Evolutionary conservation across 2,329 filamentous ascomycete species (phyloP).

Genomic region (Calcarisporium arbuscula): DNA sequence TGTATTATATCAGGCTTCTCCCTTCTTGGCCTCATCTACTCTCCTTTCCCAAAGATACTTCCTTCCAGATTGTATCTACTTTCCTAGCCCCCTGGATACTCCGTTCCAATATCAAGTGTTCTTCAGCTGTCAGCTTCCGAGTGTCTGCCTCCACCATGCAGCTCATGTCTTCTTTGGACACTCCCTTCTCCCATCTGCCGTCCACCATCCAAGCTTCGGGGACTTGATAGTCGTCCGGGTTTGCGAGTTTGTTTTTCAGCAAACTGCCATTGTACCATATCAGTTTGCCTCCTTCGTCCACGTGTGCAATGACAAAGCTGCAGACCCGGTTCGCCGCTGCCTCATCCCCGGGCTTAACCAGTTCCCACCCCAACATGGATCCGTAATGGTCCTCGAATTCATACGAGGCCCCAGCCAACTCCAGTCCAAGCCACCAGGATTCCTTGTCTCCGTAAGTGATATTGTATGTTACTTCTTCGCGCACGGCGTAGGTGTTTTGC

Average conservation of each 20-base stretch:
- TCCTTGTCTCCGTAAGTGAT: slow-evolving; percentile 40
- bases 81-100: slow-evolving; percentile 6
- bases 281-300: slow-evolving; percentile 28
- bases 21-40: no score
- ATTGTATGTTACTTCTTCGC: slow-evolving; percentile 33
- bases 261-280: slow-evolving; percentile 39
- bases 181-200: slow-evolving; percentile 28
- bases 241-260: slow-evolving; percentile 30
- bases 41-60: no score
- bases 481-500: slow-evolving; percentile 35
- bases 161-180: slow-evolving; percentile 25
- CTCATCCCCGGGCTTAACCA: background rate
- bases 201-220: slow-evolving; percentile 35
- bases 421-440: slow-evolving; percentile 38
- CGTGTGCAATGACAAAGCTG: slow-evolving; percentile 35
- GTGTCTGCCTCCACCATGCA: slow-evolving; percentile 25
- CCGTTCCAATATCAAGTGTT: slow-evolving; percentile 1
- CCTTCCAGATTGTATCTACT: slow-evolving; percentile 2
- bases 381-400: slow-evolving; percentile 35
- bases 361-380: slow-evolving; percentile 30
- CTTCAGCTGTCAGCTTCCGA: slow-evolving; percentile 3
- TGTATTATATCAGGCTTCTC: no score
- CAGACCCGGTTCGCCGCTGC: slow-evolving; percentile 22
- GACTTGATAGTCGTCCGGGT: slow-evolving; percentile 24
- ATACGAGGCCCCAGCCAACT: slow-evolving; percentile 30